Conservation (phyloP, 2,329 filamentous ascomycete genomes). For the Diaporthe batatas region DNA sequence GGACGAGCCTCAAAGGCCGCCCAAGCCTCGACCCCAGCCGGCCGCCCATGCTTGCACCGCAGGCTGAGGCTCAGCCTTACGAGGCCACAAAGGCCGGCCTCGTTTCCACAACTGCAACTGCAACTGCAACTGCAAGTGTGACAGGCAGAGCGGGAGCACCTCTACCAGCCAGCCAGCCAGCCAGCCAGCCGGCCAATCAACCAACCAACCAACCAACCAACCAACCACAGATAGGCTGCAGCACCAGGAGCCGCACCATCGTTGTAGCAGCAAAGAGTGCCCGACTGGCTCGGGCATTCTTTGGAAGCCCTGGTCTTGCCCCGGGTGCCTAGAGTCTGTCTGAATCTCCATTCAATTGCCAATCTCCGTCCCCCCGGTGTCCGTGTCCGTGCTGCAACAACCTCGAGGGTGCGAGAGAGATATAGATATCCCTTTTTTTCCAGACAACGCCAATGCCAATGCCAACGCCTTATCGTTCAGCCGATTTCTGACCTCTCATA, state of each 20-base stretch:
- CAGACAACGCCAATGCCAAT: too few species aligned
- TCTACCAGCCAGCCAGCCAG: too few species aligned
- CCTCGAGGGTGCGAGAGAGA: slow-evolving; percentile 23
- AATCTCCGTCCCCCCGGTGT: slow-evolving; percentile 29
- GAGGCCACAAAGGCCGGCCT: slow-evolving; percentile 24
- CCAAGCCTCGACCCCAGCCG: slow-evolving; percentile 3
- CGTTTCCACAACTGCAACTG: slow-evolving; percentile 8
- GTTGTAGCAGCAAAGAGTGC: slow-evolving; percentile 12
- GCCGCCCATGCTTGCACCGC: slow-evolving; percentile 2
- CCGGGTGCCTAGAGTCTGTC: slow-evolving; percentile 26
- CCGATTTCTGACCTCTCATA: not conserved
- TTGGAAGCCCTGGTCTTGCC: slow-evolving; percentile 1
- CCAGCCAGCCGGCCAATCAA: not conserved
- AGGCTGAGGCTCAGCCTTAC: slow-evolving; percentile 29
- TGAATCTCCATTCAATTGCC: slow-evolving; percentile 32
- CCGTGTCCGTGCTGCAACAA: slow-evolving; percentile 28
- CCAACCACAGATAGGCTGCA: not conserved
- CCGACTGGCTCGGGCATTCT: slow-evolving; percentile 32
- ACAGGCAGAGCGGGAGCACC: slow-evolving; percentile 10
- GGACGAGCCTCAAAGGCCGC: slow-evolving; percentile 22
- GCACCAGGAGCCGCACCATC: not conserved
- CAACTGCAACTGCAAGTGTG: slow-evolving; percentile 12
- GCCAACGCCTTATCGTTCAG: not conserved
- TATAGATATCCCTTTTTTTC: slow-evolving; percentile 31
- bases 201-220: not conserved